Conservation (phyloP, 2,329 filamentous ascomycete species). For the Penicillium griseofulvum region DNA sequence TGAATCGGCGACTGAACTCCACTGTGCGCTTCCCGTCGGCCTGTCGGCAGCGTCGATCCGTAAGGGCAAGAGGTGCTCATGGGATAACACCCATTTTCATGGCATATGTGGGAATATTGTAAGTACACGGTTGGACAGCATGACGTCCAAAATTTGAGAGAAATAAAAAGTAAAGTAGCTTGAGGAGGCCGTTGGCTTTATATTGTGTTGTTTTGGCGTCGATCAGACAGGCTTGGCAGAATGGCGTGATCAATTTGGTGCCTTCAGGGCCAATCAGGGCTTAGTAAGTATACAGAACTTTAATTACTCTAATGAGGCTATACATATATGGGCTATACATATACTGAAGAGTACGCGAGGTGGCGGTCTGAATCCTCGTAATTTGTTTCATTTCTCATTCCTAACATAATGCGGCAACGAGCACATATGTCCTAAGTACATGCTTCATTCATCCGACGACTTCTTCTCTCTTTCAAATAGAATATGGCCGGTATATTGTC, state of each 20-base stretch:
- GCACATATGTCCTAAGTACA: too few species aligned
- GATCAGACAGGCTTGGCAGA: conserved; percentile 30
- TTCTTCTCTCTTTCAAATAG: too few species aligned
- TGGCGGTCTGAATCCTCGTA: too few species aligned
- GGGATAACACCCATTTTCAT: not conserved
- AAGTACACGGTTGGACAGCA: not conserved
- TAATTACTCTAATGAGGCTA: too few species aligned
- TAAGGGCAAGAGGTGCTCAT: not conserved
- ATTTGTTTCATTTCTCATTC: too few species aligned
- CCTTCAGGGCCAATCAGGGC: conserved; percentile 8
- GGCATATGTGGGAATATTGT: not conserved
- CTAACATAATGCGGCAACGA: too few species aligned
- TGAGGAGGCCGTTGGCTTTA: conserved; percentile 28
- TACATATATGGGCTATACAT: too few species aligned
- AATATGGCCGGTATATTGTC: too few species aligned
- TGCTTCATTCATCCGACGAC: too few species aligned
- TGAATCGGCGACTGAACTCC: conserved; percentile 19
- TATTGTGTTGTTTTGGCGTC: conserved; percentile 21
- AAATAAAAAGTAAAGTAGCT: conserved; percentile 2
- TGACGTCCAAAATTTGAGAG: not conserved
- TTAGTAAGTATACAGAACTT: not conserved
- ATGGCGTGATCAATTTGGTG: conserved; percentile 31
- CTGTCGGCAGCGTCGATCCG: conserved; percentile 19
- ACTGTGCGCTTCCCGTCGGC: conserved; percentile 30
- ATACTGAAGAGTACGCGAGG: too few species aligned